Evolutionary conservation across 805 yeast genomes (phyloP).

Genomic region (Naumovozyma dairenensis): DNA sequence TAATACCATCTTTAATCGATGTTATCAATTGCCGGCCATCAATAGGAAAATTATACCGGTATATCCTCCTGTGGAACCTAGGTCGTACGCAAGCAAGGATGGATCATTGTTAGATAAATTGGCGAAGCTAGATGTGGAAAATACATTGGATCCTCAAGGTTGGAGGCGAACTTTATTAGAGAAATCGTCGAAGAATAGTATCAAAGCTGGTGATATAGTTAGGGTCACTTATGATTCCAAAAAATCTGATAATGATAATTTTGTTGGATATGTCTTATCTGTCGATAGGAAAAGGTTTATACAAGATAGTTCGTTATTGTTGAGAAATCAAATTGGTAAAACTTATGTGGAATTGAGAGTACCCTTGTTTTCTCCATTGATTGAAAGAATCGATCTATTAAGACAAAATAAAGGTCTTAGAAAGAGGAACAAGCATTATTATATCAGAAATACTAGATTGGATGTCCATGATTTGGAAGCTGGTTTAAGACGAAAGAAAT

Average conservation of each 20-base stretch:
- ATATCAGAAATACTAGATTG: conserved; percentile 68
- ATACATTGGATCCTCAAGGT: conserved; percentile 63
- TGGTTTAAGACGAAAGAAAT: conserved; percentile 27
- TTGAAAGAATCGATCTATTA: conserved; percentile 67
- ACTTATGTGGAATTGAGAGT: conserved; percentile 80
- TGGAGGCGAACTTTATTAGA: conserved; percentile 49
- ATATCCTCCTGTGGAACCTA: conserved; percentile 21
- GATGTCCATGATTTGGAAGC: conserved; percentile 67
- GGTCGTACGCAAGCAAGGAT: conserved; percentile 2
- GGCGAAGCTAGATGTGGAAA: conserved; percentile 35
- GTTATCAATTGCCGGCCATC: conserved; percentile 13
- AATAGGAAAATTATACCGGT: conserved; percentile 22
- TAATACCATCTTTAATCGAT: conserved; percentile 1
- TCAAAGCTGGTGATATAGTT: conserved; percentile 76
- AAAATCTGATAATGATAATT: conserved; percentile 46
- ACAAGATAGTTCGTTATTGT: conserved; percentile 57
- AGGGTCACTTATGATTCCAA: conserved; percentile 57
- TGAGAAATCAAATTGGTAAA: conserved; percentile 74
- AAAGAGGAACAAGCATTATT: conserved; percentile 79
- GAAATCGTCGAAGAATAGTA: conserved; percentile 35
- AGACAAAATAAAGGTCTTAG: conserved; percentile 54
- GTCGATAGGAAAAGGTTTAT: conserved; percentile 55
- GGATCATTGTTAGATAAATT: conserved; percentile 7
- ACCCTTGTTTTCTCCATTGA: conserved; percentile 70
- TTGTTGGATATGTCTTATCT: conserved; percentile 72